Evolutionary conservation across 345 rosid species (phyloP), one percentile per base, ranked within the genome.

Genomic region (Clausena lansium): DNA sequence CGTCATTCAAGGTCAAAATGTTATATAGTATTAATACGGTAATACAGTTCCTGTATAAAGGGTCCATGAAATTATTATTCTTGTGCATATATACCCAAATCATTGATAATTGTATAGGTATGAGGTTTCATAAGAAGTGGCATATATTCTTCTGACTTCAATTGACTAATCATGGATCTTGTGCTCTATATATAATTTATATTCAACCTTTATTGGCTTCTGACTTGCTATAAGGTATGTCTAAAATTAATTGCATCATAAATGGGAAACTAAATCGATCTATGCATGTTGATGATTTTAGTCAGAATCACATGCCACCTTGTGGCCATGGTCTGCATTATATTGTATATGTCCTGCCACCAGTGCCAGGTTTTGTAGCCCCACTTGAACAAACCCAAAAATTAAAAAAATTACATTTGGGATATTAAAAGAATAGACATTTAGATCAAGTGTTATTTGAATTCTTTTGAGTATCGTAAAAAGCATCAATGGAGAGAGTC

Each of bases 141-240:
- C 67, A 70, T 80, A 75, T 61, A 80, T 75, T 75, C 82, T 76
- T 32, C 65, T 64, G 54, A 74, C 41, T 30, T 65, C 35, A 65
- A 65, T 65, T 28, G 70, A 74, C 76, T n/a, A 20, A 30, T 62
- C 70, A 45, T 63, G 70, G 32, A 63, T 74, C 27, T 41, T 22
- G 14, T 27, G 24, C 30, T 55, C 35, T 36, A 41, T 68, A 41
- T 47, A 41, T 35, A 35, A 58, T 36, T 59, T 27, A 61, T 25
- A 6, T 6, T 3, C 50, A 13, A 45, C 70, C 59, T 62, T 63
- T 47, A 24, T 63, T 63, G 60, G 6, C 1, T 30, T 64, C 47
- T 32, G 77, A 32, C 70, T 22, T 11, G 17, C 50, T 11, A 45
- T 3, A 76, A 65, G 60, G 54, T 14, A 36, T 28, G 52, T 61